These are phyloP conservation scores for Stagonosporopsis chrysanthemi DNA, from an alignment of 2,329 filamentous ascomycete species.

Conservation along the genomic window DNA sequence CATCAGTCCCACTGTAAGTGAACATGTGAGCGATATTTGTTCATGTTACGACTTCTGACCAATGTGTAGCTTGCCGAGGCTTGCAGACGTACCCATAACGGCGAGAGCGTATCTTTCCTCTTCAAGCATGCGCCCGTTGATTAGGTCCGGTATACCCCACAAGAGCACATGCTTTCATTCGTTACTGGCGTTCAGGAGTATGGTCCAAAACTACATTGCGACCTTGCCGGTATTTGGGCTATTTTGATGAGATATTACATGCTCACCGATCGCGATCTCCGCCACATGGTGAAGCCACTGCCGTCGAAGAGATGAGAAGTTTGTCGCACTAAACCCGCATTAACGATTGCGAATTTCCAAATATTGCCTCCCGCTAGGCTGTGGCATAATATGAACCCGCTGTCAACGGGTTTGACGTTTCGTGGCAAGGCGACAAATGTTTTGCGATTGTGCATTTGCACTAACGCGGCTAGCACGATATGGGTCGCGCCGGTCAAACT, in stretches of 20 bases:
- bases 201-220: constrained; percentile 16
- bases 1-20: constrained; percentile 76
- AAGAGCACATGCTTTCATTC: constrained; percentile 18
- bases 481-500: constrained; percentile 22
- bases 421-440: constrained; percentile 11
- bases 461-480: constrained; percentile 23
- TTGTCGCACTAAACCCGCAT: constrained; percentile 24
- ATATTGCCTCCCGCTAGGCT: constrained; percentile 21
- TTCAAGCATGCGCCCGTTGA: constrained; percentile 71
- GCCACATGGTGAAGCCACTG: constrained; percentile 24
- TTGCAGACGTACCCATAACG: constrained; percentile 76
- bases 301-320: constrained; percentile 17
- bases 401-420: constrained; percentile 32
- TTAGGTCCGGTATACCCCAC: constrained; percentile 20
- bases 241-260: constrained; percentile 13
- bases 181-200: constrained; percentile 30
- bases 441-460: constrained; percentile 14
- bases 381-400: constrained; percentile 24
- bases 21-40: constrained; percentile 2
- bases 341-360: constrained; percentile 21
- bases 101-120: constrained; percentile 72
- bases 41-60: constrained; percentile 19
- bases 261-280: constrained; percentile 12
- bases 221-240: constrained; percentile 12
- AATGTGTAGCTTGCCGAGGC: constrained; percentile 67